Evolutionary conservation across 805 yeast genomes (phyloP).

Genomic region (Ogataea glucozyma): DNA sequence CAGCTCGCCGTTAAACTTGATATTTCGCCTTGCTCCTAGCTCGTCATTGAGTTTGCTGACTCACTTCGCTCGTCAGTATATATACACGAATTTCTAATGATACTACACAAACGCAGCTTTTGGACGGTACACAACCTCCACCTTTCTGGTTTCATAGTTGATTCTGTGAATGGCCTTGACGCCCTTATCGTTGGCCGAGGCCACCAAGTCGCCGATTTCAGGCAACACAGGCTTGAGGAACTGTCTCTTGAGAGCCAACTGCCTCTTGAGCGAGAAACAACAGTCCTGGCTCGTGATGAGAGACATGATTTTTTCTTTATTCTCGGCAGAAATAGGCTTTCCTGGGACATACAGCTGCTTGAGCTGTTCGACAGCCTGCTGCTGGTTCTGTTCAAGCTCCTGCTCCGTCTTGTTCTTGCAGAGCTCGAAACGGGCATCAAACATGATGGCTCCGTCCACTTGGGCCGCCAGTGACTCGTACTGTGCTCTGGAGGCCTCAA

Average conservation of each 20-base stretch:
- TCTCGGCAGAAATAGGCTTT: conserved; percentile 36
- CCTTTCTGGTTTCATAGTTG: conserved; percentile 54
- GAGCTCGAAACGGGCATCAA: conserved; percentile 46
- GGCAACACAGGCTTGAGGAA: conserved; percentile 62
- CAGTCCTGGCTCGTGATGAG: conserved; percentile 42
- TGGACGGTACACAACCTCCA: conserved; percentile 56
- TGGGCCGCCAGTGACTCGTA: conserved; percentile 41
- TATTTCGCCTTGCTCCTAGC: too few relatives aligned
- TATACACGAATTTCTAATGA: too few relatives aligned
- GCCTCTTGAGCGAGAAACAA: conserved; percentile 40
- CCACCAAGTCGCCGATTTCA: conserved; percentile 40
- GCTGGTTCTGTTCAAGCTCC: conserved; percentile 32
- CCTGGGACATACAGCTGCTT: conserved; percentile 22
- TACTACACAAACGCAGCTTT: conserved; percentile 46
- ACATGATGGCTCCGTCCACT: conserved; percentile 47
- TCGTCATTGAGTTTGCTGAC: background rate
- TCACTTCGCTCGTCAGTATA: too few relatives aligned
- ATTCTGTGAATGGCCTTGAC: conserved; percentile 56
- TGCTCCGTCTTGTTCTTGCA: conserved; percentile 40
- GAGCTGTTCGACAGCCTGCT: conserved; percentile 20
- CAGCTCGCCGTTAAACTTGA: background rate
- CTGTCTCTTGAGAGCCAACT: conserved; percentile 42
- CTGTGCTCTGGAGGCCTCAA: conserved; percentile 22
- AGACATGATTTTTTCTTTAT: conserved; percentile 41
- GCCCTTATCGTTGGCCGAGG: conserved; percentile 44